Conservation (phyloP, 75 land plant genomes). For the Cupressus sempervirens region DNA sequence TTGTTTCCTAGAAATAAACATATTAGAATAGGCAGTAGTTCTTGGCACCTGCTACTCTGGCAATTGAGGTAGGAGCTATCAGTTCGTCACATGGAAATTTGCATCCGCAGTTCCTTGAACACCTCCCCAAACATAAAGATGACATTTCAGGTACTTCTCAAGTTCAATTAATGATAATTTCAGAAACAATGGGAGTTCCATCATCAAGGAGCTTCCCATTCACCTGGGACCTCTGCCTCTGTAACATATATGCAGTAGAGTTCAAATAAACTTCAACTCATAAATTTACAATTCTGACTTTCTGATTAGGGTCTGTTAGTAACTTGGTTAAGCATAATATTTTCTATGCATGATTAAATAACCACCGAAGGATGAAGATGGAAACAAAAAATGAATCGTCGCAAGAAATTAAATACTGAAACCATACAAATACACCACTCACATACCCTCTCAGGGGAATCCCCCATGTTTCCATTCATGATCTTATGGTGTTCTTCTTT, state of each 20-base stretch:
- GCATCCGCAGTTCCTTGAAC: neutral
- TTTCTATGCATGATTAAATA: neutral
- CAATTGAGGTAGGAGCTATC: neutral
- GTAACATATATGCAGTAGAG: conserved; percentile 3
- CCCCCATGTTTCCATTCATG: conserved; percentile 70
- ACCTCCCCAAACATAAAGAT: neutral
- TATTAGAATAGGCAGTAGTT: conserved; percentile 3
- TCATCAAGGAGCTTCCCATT: conserved; percentile 68
- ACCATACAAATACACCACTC: neutral
- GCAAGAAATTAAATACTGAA: neutral
- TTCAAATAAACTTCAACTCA: conserved; percentile 12
- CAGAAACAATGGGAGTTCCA: conserved; percentile 25
- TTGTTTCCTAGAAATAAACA: conserved; percentile 8
- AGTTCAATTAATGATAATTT: conserved; percentile 37
- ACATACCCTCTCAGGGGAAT: conserved; percentile 47
- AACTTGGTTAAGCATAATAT: neutral
- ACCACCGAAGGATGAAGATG: neutral
- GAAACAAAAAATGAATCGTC: neutral
- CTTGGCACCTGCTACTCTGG: neutral
- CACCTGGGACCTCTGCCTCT: conserved; percentile 67
- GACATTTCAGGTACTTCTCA: neutral
- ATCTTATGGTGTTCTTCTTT: conserved; percentile 78
- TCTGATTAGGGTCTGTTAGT: neutral
- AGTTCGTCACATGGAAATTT: neutral
- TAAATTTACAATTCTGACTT: neutral